These are phyloP conservation scores for Apiospora malaysiana DNA, from an alignment of 2,329 filamentous ascomycete genomes.

Conservation along the genomic window DNA sequence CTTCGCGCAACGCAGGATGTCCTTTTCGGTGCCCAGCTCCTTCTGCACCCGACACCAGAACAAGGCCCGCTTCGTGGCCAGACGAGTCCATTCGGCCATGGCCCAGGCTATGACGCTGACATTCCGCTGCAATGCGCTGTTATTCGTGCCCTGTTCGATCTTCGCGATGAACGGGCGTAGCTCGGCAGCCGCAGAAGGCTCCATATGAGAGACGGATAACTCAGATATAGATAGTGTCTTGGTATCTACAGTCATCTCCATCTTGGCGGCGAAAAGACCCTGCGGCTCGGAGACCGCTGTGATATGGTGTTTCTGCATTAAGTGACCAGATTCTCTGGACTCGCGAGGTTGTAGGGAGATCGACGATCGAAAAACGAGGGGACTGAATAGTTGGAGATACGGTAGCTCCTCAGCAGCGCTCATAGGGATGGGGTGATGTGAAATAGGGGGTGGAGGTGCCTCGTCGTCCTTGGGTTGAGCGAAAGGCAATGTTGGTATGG, in stretches of 20 bases:
- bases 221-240: slow-evolving; percentile 55
- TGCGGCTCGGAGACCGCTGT: slow-evolving; percentile 54
- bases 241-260: slow-evolving; percentile 66
- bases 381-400: slow-evolving; percentile 74
- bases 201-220: slow-evolving; percentile 60
- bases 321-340: slow-evolving; percentile 34
- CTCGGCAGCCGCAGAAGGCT: slow-evolving; percentile 64
- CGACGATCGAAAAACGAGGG: slow-evolving; percentile 65
- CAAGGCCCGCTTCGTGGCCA: slow-evolving; percentile 64
- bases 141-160: slow-evolving; percentile 44
- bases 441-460: slow-evolving; percentile 52
- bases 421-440: slow-evolving; percentile 70
- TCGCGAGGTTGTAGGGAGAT: slow-evolving; percentile 51
- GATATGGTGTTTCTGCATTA: slow-evolving; percentile 63
- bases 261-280: slow-evolving; percentile 61
- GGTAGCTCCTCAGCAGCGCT: slow-evolving; percentile 68
- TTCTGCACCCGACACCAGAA: slow-evolving; percentile 64
- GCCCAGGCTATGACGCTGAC: slow-evolving; percentile 68
- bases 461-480: slow-evolving; percentile 36
- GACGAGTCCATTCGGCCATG: slow-evolving; percentile 70
- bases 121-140: slow-evolving; percentile 59
- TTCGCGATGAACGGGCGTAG: slow-evolving; percentile 59
- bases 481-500: slow-evolving; percentile 35
- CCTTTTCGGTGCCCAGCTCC: slow-evolving; percentile 49
- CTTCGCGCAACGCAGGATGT: slow-evolving; percentile 38